Percentiles rank a stretch among this genome's conserved stretches.
These are phyloP conservation scores for Penicillium capsulatum DNA, from an alignment of 2,329 filamentous ascomycete species.

Conservation along the genomic window DNA sequence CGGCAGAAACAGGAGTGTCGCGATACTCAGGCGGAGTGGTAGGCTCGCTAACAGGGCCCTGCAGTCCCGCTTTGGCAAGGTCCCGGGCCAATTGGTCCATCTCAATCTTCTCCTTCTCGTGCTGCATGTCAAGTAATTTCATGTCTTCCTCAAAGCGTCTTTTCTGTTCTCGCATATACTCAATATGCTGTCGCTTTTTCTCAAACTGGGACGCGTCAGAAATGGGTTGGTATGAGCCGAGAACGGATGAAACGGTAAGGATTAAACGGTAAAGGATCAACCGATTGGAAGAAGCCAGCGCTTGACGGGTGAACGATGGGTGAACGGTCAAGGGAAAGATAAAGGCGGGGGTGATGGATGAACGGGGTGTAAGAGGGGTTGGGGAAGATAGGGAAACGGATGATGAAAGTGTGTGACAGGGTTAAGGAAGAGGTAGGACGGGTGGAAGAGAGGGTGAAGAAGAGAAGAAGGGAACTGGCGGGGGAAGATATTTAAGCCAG, in stretches of 20 bases:
- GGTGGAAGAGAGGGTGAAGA: too few species aligned
- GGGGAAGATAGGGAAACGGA: too few species aligned
- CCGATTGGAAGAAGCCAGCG: too few species aligned
- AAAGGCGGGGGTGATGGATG: background rate
- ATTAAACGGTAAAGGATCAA: too few species aligned
- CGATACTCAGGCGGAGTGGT: constrained; percentile 93
- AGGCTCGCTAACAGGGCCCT: constrained; percentile 84
- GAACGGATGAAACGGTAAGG: background rate
- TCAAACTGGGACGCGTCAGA: constrained; percentile 63
- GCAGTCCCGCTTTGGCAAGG: constrained; percentile 54
- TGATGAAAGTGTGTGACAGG: too few species aligned
- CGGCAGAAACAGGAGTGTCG: constrained; percentile 74
- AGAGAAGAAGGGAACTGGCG: too few species aligned
- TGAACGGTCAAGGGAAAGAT: constrained; percentile 1
- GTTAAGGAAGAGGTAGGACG: background rate
- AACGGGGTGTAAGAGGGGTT: too few species aligned
- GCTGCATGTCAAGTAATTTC: constrained; percentile 80
- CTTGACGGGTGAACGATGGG: too few species aligned
- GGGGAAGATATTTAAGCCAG: too few species aligned
- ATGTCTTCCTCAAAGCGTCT: constrained; percentile 88
- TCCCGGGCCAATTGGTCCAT: constrained; percentile 81
- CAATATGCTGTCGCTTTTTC: constrained; percentile 89
- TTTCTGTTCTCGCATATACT: constrained; percentile 83
- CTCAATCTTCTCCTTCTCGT: constrained; percentile 76
- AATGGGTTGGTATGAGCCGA: constrained; percentile 19